Conservation (phyloP, 805 yeast genomes). For the Cyberlindnera meyerae region DNA sequence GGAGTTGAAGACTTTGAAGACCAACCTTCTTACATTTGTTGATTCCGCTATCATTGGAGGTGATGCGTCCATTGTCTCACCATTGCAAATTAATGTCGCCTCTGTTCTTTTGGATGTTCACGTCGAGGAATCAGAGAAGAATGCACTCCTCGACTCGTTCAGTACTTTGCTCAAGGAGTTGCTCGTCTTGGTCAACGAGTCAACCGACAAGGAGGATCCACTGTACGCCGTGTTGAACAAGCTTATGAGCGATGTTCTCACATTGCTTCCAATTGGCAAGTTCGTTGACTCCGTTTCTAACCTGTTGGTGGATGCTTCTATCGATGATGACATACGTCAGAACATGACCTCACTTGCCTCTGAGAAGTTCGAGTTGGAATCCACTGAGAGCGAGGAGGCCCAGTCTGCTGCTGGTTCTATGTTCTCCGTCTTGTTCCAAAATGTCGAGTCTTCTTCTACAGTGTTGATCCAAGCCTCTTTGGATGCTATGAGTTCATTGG, state of each 20-base stretch:
- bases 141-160: constrained; percentile 14
- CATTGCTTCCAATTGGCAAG: constrained; percentile 67
- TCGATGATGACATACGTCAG: constrained; percentile 47
- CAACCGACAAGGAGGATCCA: constrained; percentile 15
- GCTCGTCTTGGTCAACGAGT: constrained; percentile 17
- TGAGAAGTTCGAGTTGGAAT: constrained; percentile 65
- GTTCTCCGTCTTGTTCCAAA: constrained; percentile 43
- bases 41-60: constrained; percentile 37
- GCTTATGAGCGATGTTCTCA: constrained; percentile 57
- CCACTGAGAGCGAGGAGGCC: constrained; percentile 44
- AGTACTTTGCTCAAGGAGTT: constrained; percentile 19
- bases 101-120: constrained; percentile 41
- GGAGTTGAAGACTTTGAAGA: constrained; percentile 46
- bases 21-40: constrained; percentile 51
- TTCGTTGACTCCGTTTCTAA: constrained; percentile 61
- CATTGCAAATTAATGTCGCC: constrained; percentile 52
- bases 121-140: constrained; percentile 10
- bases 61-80: constrained; percentile 36
- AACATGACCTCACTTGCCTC: constrained; percentile 60
- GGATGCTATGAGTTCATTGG: constrained; percentile 59
- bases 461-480: constrained; percentile 65
- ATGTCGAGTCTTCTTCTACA: constrained; percentile 27
- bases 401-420: constrained; percentile 47
- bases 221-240: background rate
- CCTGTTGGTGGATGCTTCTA: constrained; percentile 26